phyloP scores from a whole-genome alignment of 306 rosid species.

The Acmispon strigosus region DNA sequence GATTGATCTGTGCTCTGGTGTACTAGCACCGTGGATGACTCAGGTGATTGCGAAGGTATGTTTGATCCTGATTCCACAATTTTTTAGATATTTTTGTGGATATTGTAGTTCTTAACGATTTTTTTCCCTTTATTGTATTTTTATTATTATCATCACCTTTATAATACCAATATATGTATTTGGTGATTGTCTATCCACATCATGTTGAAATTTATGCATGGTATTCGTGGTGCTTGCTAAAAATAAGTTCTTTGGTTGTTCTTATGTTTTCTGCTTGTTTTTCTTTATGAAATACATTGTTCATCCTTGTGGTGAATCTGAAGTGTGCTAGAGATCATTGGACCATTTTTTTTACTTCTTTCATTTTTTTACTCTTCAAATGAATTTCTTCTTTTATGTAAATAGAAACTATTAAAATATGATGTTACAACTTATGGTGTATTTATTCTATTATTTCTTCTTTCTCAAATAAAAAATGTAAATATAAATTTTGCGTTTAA shows the following conservation, averaged over 20 bases:
- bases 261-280: background rate
- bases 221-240: background rate
- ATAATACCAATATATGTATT: background rate
- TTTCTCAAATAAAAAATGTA: background rate
- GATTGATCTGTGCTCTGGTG: slow-evolving; percentile 77
- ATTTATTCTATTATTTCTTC: background rate
- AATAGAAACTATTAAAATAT: background rate
- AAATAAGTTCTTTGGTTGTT: background rate
- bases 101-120: background rate
- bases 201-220: background rate
- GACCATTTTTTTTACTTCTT: background rate
- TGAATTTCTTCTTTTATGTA: background rate
- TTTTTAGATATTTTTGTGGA: background rate
- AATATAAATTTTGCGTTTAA: background rate
- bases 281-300: background rate
- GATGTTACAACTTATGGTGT: background rate
- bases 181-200: background rate
- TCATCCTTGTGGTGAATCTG: background rate
- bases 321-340: background rate
- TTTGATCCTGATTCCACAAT: slow-evolving; percentile 9
- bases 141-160: background rate
- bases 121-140: background rate
- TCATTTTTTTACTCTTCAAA: background rate
- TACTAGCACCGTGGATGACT: slow-evolving; percentile 82
- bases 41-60: slow-evolving; percentile 82